These are phyloP conservation scores for Fusarium lateritium DNA, from an alignment of 2,329 filamentous ascomycete species.

Conservation along the genomic window DNA sequence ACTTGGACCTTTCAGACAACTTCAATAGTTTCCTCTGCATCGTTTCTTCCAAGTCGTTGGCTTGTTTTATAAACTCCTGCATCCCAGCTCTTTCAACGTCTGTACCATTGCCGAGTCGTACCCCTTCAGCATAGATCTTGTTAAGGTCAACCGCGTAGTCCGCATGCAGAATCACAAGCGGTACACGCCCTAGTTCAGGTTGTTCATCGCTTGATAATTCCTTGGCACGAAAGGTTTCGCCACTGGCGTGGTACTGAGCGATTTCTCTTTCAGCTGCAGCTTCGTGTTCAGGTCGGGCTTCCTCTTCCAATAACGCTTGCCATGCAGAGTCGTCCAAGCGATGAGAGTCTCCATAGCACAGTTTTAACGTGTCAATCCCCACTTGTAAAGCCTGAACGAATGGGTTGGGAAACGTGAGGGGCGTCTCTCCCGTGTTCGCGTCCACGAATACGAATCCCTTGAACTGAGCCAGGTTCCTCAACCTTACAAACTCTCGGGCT, in stretches of 20 bases:
- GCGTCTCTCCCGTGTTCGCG: background rate
- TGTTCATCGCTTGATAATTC: background rate
- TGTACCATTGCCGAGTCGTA: background rate
- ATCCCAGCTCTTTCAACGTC: background rate
- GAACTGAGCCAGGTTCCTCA: conserved; percentile 26
- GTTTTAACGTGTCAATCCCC: background rate
- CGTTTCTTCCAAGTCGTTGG: background rate
- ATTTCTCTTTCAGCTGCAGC: background rate
- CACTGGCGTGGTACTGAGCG: background rate
- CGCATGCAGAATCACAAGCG: background rate
- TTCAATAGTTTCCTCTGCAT: background rate
- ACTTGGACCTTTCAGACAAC: conserved; percentile 2
- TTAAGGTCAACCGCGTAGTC: background rate
- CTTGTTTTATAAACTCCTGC: no score
- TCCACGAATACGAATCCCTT: conserved; percentile 38
- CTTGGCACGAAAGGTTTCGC: background rate
- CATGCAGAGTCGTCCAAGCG: background rate
- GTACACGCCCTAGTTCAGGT: background rate
- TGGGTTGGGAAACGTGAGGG: background rate
- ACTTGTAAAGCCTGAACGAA: background rate
- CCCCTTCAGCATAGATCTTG: background rate
- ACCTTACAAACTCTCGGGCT: conserved; percentile 9
- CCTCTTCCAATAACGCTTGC: conserved; percentile 4
- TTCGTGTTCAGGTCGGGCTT: background rate
- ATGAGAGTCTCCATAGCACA: conserved; percentile 9